A percentile compares a stretch with the other conserved stretches of the same genome.
Evolutionary conservation across 495 filamentous ascomycete species (phyloP).

Genomic region (Clavariopsis aquatica): DNA sequence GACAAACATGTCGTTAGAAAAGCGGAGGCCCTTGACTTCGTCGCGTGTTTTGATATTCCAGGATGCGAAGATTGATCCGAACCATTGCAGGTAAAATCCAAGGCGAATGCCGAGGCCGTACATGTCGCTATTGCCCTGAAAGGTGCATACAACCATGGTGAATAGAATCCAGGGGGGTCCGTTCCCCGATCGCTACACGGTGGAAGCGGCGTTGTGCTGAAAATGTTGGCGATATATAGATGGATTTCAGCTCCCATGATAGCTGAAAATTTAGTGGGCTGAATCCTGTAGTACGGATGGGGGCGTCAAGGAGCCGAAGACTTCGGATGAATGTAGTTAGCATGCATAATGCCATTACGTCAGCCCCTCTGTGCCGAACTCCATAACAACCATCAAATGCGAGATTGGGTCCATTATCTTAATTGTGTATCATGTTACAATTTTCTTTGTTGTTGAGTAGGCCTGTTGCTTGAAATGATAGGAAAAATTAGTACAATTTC

Average conservation of each 20-base stretch:
- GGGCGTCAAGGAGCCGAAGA: too few relatives aligned
- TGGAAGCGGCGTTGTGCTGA: background rate
- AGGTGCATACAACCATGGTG: constrained; percentile 27
- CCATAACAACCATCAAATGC: too few relatives aligned
- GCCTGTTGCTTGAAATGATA: too few relatives aligned
- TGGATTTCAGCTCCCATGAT: background rate
- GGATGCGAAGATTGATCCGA: constrained; percentile 28
- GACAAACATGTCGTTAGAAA: constrained; percentile 30
- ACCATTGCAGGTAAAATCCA: constrained; percentile 38
- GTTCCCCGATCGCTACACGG: background rate
- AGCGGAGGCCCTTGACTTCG: constrained; percentile 26
- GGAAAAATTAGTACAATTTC: too few relatives aligned
- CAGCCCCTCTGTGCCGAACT: too few relatives aligned
- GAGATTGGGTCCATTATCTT: too few relatives aligned
- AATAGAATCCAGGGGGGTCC: background rate
- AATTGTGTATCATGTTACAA: too few relatives aligned
- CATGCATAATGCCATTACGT: too few relatives aligned
- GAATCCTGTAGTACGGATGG: too few relatives aligned
- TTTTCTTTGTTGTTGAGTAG: too few relatives aligned
- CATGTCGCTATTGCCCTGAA: constrained; percentile 33
- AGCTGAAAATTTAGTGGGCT: too few relatives aligned
- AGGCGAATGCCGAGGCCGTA: constrained; percentile 38
- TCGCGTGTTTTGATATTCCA: constrained; percentile 33
- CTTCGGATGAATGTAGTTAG: too few relatives aligned
- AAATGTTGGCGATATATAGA: background rate